A percentile compares a stretch with the other conserved stretches of the same genome.
phyloP scores from a whole-genome alignment of 2,329 filamentous ascomycete species.

The Trichothecium sympodiale region DNA sequence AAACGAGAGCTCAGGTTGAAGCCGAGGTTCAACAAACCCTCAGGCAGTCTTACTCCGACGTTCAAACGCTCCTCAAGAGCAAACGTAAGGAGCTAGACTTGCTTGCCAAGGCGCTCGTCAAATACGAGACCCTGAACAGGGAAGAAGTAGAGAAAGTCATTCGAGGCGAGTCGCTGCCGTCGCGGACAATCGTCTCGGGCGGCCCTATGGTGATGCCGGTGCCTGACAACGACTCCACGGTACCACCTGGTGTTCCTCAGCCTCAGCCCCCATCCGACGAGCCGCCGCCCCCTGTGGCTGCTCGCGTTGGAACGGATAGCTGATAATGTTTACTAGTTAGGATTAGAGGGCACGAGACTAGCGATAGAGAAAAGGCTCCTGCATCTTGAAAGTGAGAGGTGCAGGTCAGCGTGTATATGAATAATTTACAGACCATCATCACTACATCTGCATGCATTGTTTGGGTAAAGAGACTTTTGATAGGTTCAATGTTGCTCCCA shows the following conservation, averaged over 20 bases:
- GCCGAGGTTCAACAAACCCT: conserved; percentile 76
- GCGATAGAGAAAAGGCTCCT: too few species aligned
- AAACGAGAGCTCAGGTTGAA: conserved; percentile 82
- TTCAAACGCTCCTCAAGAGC: conserved; percentile 56
- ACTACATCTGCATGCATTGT: too few species aligned
- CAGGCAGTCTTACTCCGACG: conserved; percentile 69
- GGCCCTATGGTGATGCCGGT: conserved; percentile 28
- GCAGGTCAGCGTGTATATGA: too few species aligned
- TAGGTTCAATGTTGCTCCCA: too few species aligned
- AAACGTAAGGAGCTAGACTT: conserved; percentile 79
- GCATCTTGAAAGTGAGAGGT: too few species aligned
- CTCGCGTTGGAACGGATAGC: neutral
- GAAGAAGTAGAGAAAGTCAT: conserved; percentile 88
- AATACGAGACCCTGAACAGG: conserved; percentile 87
- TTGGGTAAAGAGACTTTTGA: too few species aligned
- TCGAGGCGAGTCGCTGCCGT: conserved; percentile 67
- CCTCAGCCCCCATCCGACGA: conserved; percentile 17
- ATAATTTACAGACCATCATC: too few species aligned
- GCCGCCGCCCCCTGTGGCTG: conserved; percentile 12
- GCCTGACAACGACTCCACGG: conserved; percentile 18
- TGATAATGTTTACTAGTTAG: neutral
- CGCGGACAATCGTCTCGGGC: conserved; percentile 49
- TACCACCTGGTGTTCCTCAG: conserved; percentile 19
- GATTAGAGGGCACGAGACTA: too few species aligned
- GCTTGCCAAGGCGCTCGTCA: conserved; percentile 76